Conservation (phyloP, 2,329 filamentous ascomycete species). For the Talaromyces sp. region DNA sequence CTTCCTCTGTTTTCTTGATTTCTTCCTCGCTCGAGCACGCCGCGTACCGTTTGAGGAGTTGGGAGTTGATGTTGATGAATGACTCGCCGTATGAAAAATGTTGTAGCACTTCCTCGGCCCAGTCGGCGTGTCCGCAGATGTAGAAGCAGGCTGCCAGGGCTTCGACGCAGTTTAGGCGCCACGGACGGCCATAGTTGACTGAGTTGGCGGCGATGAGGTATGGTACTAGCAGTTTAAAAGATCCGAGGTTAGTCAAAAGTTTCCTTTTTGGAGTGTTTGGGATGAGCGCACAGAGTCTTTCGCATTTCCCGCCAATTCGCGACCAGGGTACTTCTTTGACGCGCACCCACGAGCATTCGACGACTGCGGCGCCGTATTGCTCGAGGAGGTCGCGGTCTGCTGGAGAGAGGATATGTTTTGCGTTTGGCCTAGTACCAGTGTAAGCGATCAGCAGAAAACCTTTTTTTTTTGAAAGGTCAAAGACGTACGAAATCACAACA, state of each 20-base stretch:
- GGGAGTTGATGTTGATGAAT: conserved; percentile 86
- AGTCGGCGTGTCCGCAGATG: conserved; percentile 87
- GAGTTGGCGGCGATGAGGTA: conserved; percentile 96
- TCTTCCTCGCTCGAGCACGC: conserved; percentile 75
- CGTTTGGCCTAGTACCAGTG: conserved; percentile 61
- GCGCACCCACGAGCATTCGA: conserved; percentile 95
- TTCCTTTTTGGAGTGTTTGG: background rate
- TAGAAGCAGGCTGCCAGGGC: conserved; percentile 87
- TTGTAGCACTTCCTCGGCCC: conserved; percentile 77
- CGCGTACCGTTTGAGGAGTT: conserved; percentile 77
- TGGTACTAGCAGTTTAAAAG: conserved; percentile 52
- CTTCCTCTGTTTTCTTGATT: conserved; percentile 77
- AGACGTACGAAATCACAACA: conserved; percentile 72
- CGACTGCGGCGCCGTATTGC: conserved; percentile 86
- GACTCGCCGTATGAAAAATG: conserved; percentile 84
- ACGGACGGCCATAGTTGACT: conserved; percentile 95
- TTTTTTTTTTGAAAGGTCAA: background rate
- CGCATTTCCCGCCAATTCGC: conserved; percentile 89
- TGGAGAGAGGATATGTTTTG: conserved; percentile 76
- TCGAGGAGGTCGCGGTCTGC: conserved; percentile 78
- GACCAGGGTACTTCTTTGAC: conserved; percentile 87
- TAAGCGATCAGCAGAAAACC: conserved; percentile 1
- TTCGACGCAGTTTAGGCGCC: conserved; percentile 93
- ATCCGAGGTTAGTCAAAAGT: background rate
- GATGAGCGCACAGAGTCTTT: conserved; percentile 57